Conservation (phyloP, 352 stramenopile genomes). For the Phytophthora megakarya region DNA sequence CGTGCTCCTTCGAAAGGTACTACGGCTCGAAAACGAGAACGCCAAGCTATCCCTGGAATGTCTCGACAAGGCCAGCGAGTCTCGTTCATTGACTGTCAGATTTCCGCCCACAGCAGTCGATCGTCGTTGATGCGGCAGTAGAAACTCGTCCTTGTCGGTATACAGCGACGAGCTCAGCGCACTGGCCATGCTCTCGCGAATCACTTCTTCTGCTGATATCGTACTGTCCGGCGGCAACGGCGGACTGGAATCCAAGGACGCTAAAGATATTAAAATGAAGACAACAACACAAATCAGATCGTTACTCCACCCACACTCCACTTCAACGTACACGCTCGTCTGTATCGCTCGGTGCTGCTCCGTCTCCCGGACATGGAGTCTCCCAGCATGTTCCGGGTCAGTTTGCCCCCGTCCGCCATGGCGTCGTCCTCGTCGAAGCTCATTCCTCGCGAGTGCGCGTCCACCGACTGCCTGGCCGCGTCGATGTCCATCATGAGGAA, state of each 20-base stretch:
- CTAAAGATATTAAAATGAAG: constrained; percentile 30
- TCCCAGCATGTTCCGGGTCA: constrained; percentile 53
- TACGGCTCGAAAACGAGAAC: constrained; percentile 80
- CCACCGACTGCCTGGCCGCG: constrained; percentile 43
- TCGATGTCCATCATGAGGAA: constrained; percentile 66
- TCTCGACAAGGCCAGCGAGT: constrained; percentile 45
- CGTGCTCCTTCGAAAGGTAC: constrained; percentile 78
- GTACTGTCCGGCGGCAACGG: constrained; percentile 79
- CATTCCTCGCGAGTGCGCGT: constrained; percentile 13
- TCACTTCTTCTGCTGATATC: constrained; percentile 87
- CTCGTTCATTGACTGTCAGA: constrained; percentile 32
- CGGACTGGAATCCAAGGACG: constrained; percentile 63
- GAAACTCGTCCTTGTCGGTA: constrained; percentile 75
- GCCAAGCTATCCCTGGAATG: constrained; percentile 51
- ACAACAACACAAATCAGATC: constrained; percentile 17
- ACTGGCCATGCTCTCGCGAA: constrained; percentile 85
- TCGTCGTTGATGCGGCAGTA: constrained; percentile 41
- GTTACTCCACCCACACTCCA: not conserved
- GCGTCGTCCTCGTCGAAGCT: constrained; percentile 35
- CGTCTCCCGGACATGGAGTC: constrained; percentile 31
- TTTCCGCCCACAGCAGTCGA: constrained; percentile 30
- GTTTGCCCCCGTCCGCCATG: constrained; percentile 31
- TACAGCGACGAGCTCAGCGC: constrained; percentile 72
- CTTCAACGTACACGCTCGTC: constrained; percentile 49
- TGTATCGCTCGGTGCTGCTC: constrained; percentile 38